phyloP scores from a whole-genome alignment of 139 green algal species.

The Haematococcus lacustris region DNA sequence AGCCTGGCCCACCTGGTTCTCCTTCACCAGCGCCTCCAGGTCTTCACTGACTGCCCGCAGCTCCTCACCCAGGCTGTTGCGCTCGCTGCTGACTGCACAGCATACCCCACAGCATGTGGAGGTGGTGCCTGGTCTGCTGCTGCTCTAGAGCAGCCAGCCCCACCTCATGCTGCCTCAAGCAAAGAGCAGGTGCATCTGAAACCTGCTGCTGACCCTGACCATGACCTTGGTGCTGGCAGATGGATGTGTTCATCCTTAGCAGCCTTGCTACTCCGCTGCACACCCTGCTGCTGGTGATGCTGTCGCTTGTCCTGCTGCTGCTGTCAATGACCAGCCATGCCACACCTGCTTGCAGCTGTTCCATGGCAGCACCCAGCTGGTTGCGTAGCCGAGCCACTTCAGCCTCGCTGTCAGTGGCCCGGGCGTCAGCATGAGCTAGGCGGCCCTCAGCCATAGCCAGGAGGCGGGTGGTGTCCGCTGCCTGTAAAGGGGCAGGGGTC shows the following conservation, averaged over 20 bases:
- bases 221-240: no score
- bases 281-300: no score
- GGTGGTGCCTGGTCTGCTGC: no score
- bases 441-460: slow-evolving; percentile 48
- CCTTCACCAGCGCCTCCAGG: slow-evolving; percentile 54
- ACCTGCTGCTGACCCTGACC: no score
- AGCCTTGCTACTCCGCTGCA: no score
- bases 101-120: no score
- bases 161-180: no score
- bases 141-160: no score
- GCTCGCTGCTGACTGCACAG: slow-evolving; percentile 14
- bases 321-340: slow-evolving; percentile 29
- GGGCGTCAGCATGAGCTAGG: slow-evolving; percentile 28
- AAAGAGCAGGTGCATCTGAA: no score
- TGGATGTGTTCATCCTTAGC: no score
- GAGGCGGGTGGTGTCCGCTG: slow-evolving; percentile 13
- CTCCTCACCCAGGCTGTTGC: slow-evolving; percentile 38
- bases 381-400: slow-evolving; percentile 20
- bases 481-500: no score
- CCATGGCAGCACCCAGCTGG: slow-evolving; percentile 27
- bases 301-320: no score
- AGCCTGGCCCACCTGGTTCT: slow-evolving; percentile 62
- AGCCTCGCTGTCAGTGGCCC: slow-evolving; percentile 13
- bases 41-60: slow-evolving; percentile 46
- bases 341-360: slow-evolving; percentile 7